These are phyloP conservation scores for Pichia gijzeniarum DNA, from an alignment of 805 yeast genomes.

Conservation along the genomic window DNA sequence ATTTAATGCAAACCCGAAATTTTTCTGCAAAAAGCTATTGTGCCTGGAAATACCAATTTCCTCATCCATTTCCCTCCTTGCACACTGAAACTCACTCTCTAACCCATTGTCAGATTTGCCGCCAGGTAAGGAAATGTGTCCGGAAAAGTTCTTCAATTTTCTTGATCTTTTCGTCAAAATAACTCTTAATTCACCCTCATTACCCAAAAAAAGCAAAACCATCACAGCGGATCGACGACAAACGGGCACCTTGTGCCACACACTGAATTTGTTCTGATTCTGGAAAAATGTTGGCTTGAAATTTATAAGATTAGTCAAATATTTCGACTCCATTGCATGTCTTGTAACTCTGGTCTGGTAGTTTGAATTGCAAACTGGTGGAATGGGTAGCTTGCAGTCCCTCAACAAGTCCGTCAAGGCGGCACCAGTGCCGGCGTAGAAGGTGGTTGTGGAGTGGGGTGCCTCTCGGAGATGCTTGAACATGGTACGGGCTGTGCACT, in stretches of 20 bases:
- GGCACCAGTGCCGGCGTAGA: background rate
- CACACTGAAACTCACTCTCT: constrained; percentile 64
- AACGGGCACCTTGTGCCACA: constrained; percentile 64
- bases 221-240: constrained; percentile 74
- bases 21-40: constrained; percentile 36
- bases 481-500: background rate
- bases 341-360: constrained; percentile 7
- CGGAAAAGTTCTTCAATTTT: constrained; percentile 66
- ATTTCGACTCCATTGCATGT: constrained; percentile 28
- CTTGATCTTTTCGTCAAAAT: constrained; percentile 74
- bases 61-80: constrained; percentile 80
- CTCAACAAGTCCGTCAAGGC: too few species aligned
- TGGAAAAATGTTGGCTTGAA: constrained; percentile 32
- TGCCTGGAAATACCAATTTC: constrained; percentile 69
- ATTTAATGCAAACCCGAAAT: constrained; percentile 54
- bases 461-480: constrained; percentile 1
- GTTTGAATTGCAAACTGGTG: constrained; percentile 6
- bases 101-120: constrained; percentile 74
- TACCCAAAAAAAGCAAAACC: constrained; percentile 64
- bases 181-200: constrained; percentile 69
- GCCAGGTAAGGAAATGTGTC: constrained; percentile 91
- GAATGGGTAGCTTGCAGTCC: background rate
- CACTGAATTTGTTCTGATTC: constrained; percentile 27
- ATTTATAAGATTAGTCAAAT: constrained; percentile 30
- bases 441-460: background rate